Conservation (phyloP, 805 yeast species). For the Monosporozyma servazzii region DNA sequence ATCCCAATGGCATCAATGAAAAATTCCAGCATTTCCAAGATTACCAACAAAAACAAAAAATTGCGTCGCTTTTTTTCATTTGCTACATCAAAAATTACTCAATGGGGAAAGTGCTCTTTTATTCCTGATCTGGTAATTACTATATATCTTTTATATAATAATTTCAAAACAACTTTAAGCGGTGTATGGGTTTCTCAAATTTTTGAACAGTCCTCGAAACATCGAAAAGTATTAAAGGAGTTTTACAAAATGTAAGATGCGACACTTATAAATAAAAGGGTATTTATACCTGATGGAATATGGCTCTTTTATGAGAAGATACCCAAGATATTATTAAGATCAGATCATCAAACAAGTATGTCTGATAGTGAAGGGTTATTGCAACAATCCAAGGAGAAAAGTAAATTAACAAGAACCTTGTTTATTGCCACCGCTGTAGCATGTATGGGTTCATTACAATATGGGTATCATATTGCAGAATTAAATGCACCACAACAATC, state of each 20-base stretch:
- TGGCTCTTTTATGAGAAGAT: no score
- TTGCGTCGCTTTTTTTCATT: constrained; percentile 1
- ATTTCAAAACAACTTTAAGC: neutral
- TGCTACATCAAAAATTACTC: neutral
- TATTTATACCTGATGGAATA: neutral
- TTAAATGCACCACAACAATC: constrained; percentile 79
- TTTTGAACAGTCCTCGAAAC: neutral
- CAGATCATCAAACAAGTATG: no score
- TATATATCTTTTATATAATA: no score
- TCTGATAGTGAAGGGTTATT: neutral
- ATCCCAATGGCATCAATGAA: neutral
- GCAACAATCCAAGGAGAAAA: neutral
- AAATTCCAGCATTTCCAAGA: neutral
- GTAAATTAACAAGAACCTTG: constrained; percentile 2
- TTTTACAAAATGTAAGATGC: neutral
- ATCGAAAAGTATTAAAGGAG: neutral
- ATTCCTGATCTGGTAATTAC: neutral
- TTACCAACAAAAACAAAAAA: neutral
- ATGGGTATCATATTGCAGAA: constrained; percentile 92
- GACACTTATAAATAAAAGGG: neutral
- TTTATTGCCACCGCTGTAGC: constrained; percentile 32
- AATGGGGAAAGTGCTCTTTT: neutral
- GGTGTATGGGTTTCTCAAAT: neutral
- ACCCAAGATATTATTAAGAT: no score
- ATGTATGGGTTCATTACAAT: constrained; percentile 75